Conservation (phyloP, 2,329 filamentous ascomycete genomes). For the Malbranchea cinnamomea region DNA sequence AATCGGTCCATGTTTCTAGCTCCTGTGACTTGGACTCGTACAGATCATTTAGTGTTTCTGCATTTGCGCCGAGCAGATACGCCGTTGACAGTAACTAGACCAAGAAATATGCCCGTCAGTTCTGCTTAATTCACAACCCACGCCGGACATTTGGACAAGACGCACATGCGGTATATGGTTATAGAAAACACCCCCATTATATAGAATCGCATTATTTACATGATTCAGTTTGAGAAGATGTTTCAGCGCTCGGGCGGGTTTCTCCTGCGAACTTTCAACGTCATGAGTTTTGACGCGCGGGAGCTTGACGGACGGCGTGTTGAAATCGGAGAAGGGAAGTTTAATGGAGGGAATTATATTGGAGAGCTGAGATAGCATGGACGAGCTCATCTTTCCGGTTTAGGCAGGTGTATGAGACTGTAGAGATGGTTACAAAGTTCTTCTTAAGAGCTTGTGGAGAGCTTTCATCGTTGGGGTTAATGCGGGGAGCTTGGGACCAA, state of each 20-base stretch:
- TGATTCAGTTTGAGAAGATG: conserved; percentile 87
- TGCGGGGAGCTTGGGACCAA: too few species aligned
- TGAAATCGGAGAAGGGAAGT: background rate
- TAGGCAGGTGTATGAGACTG: too few species aligned
- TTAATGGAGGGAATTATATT: conserved; percentile 5
- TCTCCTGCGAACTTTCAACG: conserved; percentile 67
- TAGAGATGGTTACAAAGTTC: too few species aligned
- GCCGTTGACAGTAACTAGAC: conserved; percentile 59
- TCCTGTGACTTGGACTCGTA: conserved; percentile 62
- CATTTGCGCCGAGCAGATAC: conserved; percentile 66
- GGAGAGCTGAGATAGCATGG: conserved; percentile 13
- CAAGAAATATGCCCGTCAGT: conserved; percentile 6
- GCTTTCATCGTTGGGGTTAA: too few species aligned
- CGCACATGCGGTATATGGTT: conserved; percentile 68
- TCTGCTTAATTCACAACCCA: conserved; percentile 1
- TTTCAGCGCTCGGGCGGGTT: conserved; percentile 68
- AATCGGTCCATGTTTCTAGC: conserved; percentile 68
- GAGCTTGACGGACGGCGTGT: conserved; percentile 29
- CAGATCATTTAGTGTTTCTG: conserved; percentile 58
- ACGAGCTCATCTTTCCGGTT: too few species aligned
- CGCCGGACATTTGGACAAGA: conserved; percentile 2
- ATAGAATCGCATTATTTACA: conserved; percentile 72
- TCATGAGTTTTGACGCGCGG: conserved; percentile 59
- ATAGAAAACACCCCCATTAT: conserved; percentile 57
- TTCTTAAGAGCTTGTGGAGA: too few species aligned